Evolutionary conservation across 73 alveolate genomes (phyloP), one percentile per base, ranked within the genome.

Genomic region (Paramecium caudatum): DNA sequence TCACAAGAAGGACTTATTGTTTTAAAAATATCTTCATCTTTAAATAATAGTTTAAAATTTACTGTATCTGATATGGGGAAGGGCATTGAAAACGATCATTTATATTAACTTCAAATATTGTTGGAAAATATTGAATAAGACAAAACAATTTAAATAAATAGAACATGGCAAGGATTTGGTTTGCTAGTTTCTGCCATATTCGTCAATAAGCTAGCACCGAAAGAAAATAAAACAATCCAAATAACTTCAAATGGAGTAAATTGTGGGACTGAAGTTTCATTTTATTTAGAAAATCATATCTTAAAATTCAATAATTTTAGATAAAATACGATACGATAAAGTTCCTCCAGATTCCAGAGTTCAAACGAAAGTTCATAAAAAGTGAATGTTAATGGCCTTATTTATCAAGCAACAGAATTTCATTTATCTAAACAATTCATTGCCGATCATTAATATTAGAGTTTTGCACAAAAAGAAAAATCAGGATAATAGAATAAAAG

Each of bases 111-210:
- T 9, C 3, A 62, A 30, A 19, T 46, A 0, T 23, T 62, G 4
- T 27, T 62, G 5, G 25, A 62, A 62, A 27, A 30, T 7, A 62
- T 62, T 19, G 47, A 62, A 2, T 27, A 62, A 5, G 25, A 62
- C 6, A 27, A 62, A 62, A 46, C 21, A 7, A 27, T 62, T 62
- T 62, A 23, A 6, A 25, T 62, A 27, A 62, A 49, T 49, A 49
- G 25, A n/a, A 49, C 37, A 5, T 49, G 70, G 70, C 25, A 49
- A 49, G 70, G 70, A 5, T 49, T 49, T 49, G 70, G 70, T 7
- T 49, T 49, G 12, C 13, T 49, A 17, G 25, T 49, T n/a, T 49
- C 70, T n/a, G 70, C 70, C 0, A 49, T 49, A 5, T 17, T 49
- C 2, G 70, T 49, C 25, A 49, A n/a, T 49, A 0, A 49, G 10